Percentiles rank a stretch among this genome's conserved stretches.
phyloP scores from a whole-genome alignment of 768 basidiomycete genomes.

The Russula abietina region DNA sequence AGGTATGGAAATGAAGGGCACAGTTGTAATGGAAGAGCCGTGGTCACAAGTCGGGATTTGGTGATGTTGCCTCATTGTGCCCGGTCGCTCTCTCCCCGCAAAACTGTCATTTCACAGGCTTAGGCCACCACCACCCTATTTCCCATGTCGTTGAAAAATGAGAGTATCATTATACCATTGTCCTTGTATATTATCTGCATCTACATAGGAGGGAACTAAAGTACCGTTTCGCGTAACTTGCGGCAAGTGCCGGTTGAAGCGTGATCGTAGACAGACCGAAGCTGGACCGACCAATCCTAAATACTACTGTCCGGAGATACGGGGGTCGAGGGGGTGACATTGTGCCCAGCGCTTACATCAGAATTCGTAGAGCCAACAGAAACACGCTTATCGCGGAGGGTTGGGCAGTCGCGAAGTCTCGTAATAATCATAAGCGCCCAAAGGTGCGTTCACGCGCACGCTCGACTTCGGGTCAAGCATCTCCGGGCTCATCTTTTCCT shows the following conservation, averaged over 20 bases:
- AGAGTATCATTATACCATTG: constrained; percentile 5
- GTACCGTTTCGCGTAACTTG: not conserved
- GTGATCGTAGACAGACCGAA: not conserved
- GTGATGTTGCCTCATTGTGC: not conserved
- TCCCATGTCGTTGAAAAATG: constrained; percentile 1
- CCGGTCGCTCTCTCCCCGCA: not conserved
- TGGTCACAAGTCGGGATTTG: constrained; percentile 12
- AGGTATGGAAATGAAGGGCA: constrained; percentile 8
- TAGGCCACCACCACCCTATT: not conserved
- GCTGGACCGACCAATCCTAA: not conserved
- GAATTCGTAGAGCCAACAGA: not conserved
- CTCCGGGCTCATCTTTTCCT: not conserved
- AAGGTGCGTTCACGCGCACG: not conserved
- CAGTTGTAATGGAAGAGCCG: constrained; percentile 4
- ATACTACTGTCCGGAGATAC: not conserved
- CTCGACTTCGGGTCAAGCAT: not conserved
- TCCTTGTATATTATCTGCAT: not conserved
- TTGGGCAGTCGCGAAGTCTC: not conserved
- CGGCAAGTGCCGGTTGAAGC: not conserved
- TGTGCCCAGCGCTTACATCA: not conserved
- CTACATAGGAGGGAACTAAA: not conserved
- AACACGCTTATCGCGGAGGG: not conserved
- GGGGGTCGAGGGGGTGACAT: not conserved
- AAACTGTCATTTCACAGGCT: not conserved
- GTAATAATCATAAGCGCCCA: not conserved